Base-by-base conservation (phyloP, 192 early-diverging fungal genomes). In the Coemansia sp. region DNA sequence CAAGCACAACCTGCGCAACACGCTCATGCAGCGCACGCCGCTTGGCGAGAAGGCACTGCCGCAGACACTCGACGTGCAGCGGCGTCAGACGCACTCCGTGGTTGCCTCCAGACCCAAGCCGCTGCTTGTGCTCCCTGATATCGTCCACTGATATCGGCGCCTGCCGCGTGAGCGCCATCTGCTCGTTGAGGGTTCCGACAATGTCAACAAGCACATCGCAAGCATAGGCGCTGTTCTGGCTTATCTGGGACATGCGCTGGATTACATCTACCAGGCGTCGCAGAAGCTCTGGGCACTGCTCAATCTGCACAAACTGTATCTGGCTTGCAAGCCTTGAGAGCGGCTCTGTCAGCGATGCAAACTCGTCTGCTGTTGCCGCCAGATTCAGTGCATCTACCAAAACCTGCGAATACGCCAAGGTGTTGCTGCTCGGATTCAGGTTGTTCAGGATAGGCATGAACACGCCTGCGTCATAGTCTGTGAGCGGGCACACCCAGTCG, bases 11-110 rank as follows among this genome's bases (percentile, higher is more conserved):
- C 25, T 40, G 23, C 44, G 40, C 44, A 22, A 58, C 72, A 4
- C 64, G 64, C 48, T 37, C 30, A 42, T 71, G 53, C 54, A 74
- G 54, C n/a, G 36, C 42, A 6, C 64, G 52, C 0, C 64, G 64
- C 14, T 54, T 53, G 13, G 71, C 63, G 48, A 74, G 50, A n/a
- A 80, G 33, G 50, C 77, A 74, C 55, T 55, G 61, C 30, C 57
- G 54, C 44, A 67, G 50, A 23, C 77, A 80, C 61, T 80, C 77
- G 41, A 67, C n/a, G 50, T 73, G 71, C 37, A 74, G 57, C 23
- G 61, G 44, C 2, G 77, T 80, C 27, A 72, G 63, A n/a, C 70
- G 59, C 44, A 72, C 72, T 11, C 76, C 76, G 38, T 11, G 6
- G 33, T 44, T 48, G 23, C 45, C 50, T 6, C 30, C 48, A 33